phyloP scores from a whole-genome alignment of 352 stramenopile species.

The Phytopythium vexans region DNA sequence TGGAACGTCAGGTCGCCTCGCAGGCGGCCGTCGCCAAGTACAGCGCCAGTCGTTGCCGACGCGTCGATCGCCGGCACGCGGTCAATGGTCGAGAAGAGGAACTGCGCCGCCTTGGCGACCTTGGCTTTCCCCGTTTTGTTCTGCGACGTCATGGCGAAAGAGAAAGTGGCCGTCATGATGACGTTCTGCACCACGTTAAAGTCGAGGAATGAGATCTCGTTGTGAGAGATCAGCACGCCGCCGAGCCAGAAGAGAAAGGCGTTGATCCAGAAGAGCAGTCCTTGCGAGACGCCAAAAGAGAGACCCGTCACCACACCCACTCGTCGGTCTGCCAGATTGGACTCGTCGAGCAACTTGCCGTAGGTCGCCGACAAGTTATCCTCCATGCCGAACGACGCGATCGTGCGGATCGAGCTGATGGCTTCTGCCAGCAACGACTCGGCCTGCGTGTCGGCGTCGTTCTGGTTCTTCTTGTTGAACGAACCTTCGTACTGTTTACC shows the following conservation, averaged over 20 bases:
- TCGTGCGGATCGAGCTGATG: slow-evolving; percentile 53
- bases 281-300: slow-evolving; percentile 39
- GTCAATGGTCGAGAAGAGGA: slow-evolving; percentile 85
- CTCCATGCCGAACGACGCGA: slow-evolving; percentile 48
- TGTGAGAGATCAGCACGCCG: slow-evolving; percentile 34
- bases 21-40: slow-evolving; percentile 16
- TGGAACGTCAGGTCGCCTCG: slow-evolving; percentile 74
- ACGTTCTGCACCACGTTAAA: slow-evolving; percentile 50
- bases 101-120: slow-evolving; percentile 41
- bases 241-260: slow-evolving; percentile 60
- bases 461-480: slow-evolving; percentile 42
- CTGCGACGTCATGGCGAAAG: slow-evolving; percentile 53
- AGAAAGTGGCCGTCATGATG: slow-evolving; percentile 40
- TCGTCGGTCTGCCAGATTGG: slow-evolving; percentile 23
- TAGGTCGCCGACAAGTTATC: slow-evolving; percentile 19
- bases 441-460: slow-evolving; percentile 31
- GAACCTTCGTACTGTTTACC: slow-evolving; percentile 29
- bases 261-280: slow-evolving; percentile 41
- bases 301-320: slow-evolving; percentile 31
- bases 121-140: slow-evolving; percentile 45
- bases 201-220: slow-evolving; percentile 36
- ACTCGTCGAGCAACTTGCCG: slow-evolving; percentile 21
- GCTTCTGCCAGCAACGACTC: slow-evolving; percentile 37
- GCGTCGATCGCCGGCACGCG: slow-evolving; percentile 39
- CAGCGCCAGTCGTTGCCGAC: slow-evolving; percentile 10